These are phyloP conservation scores for Ligustrum vulgare DNA, from an alignment of 257 asterid genomes.

Conservation along the genomic window DNA sequence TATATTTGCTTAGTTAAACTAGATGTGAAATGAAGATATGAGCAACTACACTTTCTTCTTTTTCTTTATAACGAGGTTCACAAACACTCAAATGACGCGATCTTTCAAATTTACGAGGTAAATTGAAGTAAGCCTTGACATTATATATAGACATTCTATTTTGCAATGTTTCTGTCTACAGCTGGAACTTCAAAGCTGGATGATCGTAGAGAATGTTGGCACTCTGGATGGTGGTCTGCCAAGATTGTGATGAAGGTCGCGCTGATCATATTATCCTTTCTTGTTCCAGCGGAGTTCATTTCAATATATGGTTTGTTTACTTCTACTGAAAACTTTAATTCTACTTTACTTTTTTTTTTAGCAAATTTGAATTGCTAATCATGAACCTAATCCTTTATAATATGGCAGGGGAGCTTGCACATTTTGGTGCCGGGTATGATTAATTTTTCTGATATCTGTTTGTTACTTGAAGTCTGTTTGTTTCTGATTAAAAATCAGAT, in stretches of 20 bases:
- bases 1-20: neutral
- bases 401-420: slow-evolving; percentile 50
- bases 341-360: neutral
- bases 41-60: too few relatives aligned
- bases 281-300: slow-evolving; percentile 36
- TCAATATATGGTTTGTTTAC: slow-evolving; percentile 40
- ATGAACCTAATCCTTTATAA: slow-evolving; percentile 10
- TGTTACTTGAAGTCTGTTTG: neutral
- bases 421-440: slow-evolving; percentile 57
- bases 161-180: slow-evolving; percentile 50
- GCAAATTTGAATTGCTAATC: neutral
- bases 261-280: slow-evolving; percentile 39
- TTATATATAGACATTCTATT: slow-evolving; percentile 38
- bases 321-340: neutral
- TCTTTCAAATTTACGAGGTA: neutral
- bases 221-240: slow-evolving; percentile 55
- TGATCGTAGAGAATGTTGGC: slow-evolving; percentile 46
- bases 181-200: slow-evolving; percentile 49
- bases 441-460: neutral
- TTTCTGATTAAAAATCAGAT: too few relatives aligned
- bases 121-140: slow-evolving; percentile 29
- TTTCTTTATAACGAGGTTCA: too few relatives aligned
- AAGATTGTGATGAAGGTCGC: slow-evolving; percentile 38
- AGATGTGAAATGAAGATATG: too few relatives aligned
- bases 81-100: neutral